A percentile compares a stretch with the other conserved stretches of the same genome.
These are phyloP conservation scores for Dittrichia graveolens DNA, from an alignment of 129 eudicot genomes.

Conservation along the genomic window DNA sequence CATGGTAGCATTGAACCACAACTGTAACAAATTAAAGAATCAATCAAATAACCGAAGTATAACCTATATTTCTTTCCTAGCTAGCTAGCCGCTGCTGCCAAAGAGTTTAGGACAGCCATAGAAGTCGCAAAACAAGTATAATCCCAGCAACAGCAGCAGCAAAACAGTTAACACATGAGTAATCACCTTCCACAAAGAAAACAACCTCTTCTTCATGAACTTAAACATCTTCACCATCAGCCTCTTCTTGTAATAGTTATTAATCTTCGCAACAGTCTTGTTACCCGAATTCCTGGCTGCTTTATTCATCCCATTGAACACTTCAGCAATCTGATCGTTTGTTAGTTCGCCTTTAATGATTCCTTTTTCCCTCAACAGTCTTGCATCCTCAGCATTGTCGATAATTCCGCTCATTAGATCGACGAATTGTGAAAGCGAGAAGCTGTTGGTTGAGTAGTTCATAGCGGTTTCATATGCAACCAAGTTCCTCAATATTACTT, in stretches of 20 bases:
- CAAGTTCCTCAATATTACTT: conserved; percentile 50
- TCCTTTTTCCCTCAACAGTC: conserved; percentile 29
- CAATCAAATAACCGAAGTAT: not conserved
- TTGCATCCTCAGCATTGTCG: conserved; percentile 43
- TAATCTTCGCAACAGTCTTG: conserved; percentile 25
- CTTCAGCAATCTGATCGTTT: conserved; percentile 36
- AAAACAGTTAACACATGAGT: conserved; percentile 26
- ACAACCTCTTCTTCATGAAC: conserved; percentile 21
- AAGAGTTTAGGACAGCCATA: conserved; percentile 45
- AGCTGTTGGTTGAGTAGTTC: conserved; percentile 23
- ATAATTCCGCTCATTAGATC: conserved; percentile 55
- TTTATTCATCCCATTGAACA: conserved; percentile 60
- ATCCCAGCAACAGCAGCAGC: conserved; percentile 29
- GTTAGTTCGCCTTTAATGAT: conserved; percentile 36
- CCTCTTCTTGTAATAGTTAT: conserved; percentile 33
- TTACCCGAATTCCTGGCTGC: conserved; percentile 25
- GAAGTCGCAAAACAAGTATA: conserved; percentile 49
- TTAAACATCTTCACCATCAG: conserved; percentile 31
- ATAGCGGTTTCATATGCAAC: conserved; percentile 48
- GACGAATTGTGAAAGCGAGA: conserved; percentile 31
- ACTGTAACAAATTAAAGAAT: not conserved
- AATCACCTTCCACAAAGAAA: conserved; percentile 34
- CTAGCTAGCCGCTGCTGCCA: not conserved
- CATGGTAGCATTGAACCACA: not conserved
- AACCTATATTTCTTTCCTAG: not conserved